These are phyloP conservation scores for Vitrella brassicaformis DNA, from an alignment of 73 alveolate genomes.

Conservation along the genomic window DNA sequence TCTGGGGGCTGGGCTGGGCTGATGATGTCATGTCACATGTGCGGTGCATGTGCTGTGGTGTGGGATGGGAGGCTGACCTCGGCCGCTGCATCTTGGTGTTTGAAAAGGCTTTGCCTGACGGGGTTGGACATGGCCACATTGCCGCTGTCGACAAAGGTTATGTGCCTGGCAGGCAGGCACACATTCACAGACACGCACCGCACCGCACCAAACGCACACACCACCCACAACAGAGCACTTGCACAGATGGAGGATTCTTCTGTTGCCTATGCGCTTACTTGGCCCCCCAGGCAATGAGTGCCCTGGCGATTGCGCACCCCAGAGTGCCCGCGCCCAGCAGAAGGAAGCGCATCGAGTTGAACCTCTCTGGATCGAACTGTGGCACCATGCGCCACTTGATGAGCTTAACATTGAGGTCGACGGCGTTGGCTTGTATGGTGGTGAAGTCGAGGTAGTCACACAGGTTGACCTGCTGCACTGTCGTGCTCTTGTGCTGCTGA, in stretches of 20 bases:
- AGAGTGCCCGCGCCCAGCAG: slow-evolving; percentile 86
- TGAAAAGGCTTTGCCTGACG: slow-evolving; percentile 81
- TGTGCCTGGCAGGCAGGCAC: slow-evolving; percentile 38
- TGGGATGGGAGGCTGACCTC: too few species aligned
- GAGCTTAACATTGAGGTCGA: slow-evolving; percentile 75
- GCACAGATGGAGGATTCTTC: background rate
- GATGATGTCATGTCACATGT: too few species aligned
- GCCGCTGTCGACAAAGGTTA: slow-evolving; percentile 83
- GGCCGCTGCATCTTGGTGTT: slow-evolving; percentile 69
- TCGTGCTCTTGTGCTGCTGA: background rate
- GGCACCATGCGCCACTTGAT: slow-evolving; percentile 94
- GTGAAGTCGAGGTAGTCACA: background rate
- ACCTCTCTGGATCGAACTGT: slow-evolving; percentile 53
- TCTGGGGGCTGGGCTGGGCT: too few species aligned
- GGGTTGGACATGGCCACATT: slow-evolving; percentile 82
- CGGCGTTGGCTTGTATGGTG: slow-evolving; percentile 46
- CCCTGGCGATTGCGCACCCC: slow-evolving; percentile 82
- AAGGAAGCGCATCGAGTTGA: slow-evolving; percentile 54
- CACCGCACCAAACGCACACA: background rate
- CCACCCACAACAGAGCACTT: background rate
- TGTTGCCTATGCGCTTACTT: background rate
- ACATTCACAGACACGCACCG: background rate
- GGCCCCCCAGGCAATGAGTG: slow-evolving; percentile 83
- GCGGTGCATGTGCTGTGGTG: too few species aligned
- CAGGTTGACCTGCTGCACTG: background rate